A percentile compares a stretch with the other conserved stretches of the same genome.
These are phyloP conservation scores for Clitopilus passeckerianus DNA, from an alignment of 768 basidiomycete species.

Conservation along the genomic window DNA sequence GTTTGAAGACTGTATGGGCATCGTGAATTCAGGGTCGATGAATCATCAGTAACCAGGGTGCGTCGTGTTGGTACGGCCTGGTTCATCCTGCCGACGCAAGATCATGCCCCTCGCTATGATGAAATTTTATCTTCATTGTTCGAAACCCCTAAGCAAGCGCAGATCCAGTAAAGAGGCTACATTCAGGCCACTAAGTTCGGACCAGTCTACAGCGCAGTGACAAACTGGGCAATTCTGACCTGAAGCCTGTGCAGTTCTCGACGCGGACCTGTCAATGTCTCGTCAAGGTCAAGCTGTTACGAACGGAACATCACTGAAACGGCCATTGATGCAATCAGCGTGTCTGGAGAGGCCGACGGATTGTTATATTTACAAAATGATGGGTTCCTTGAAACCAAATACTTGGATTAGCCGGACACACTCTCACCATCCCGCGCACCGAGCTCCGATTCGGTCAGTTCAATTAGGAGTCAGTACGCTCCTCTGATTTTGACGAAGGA, in stretches of 20 bases:
- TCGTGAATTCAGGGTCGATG: conserved; percentile 1
- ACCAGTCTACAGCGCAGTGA: neutral
- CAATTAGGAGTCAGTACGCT: neutral
- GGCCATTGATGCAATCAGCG: neutral
- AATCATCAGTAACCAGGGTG: conserved; percentile 12
- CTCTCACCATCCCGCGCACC: neutral
- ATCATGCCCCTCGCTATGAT: neutral
- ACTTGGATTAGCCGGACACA: neutral
- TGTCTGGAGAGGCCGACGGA: neutral
- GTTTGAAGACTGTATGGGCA: neutral
- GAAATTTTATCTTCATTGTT: neutral
- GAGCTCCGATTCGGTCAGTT: neutral
- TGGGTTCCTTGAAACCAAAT: conserved; percentile 1
- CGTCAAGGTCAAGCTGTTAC: neutral
- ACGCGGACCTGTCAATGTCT: neutral
- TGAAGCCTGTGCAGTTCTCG: neutral
- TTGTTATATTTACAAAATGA: neutral
- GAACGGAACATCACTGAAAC: neutral
- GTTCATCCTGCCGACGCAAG: neutral
- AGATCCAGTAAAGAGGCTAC: neutral
- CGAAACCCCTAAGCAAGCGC: neutral
- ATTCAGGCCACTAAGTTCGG: neutral
- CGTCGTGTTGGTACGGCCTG: neutral
- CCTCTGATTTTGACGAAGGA: neutral
- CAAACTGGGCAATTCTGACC: neutral